Evolutionary conservation across 2,329 filamentous ascomycete genomes (phyloP), one percentile per base, ranked within the genome.

Genomic region (Ilyonectria mors-panacis): DNA sequence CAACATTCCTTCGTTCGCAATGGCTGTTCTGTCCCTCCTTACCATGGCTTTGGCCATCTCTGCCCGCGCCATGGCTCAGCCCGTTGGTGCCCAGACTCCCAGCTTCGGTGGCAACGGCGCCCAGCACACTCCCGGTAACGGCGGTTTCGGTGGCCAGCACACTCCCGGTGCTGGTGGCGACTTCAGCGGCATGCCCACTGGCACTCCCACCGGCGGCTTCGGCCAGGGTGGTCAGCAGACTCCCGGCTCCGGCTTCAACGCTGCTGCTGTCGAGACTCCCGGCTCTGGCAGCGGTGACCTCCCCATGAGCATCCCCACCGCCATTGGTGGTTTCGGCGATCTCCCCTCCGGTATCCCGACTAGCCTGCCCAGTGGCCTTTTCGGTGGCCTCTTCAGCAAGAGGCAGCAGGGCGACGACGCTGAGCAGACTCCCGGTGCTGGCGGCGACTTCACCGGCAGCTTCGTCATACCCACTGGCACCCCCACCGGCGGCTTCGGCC

Each of bases 41-140:
- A 72, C 72, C 8, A 61, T 77, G 65, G 68, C 74, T 37, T 62
- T 78, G 63, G 77, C 74, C 70, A 59, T 77, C 42, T 72, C 68
- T 13, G 70, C 67, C 21, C 66, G 64, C 33, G 75, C 68, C 9
- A 26, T 51, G 23, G 63, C 30, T 56, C 73, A 55, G 73, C 67
- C 37, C 69, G 63, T 45, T 70, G 73, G 35, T 30, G 33, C 26
- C 47, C 28, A 44, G 10, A 57, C 45, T 15, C 53, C 51, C 17
- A 26, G 8, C 26, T 15, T 59, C 47, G 23, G 62, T 59, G 26
- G 26, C 26, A 26, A 26, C 26, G 26, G 26, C 26, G 26, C 26
- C 26, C 26, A 26, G 26, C 26, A 26, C 26, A 26, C 26, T 26
- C 26, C 26, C 26, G 26, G 26, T 26, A 26, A 26, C 26, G 26